Evolutionary conservation across 768 basidiomycete species (phyloP), one percentile per base, ranked within the genome.

Genomic region (Kwoniella europaea): DNA sequence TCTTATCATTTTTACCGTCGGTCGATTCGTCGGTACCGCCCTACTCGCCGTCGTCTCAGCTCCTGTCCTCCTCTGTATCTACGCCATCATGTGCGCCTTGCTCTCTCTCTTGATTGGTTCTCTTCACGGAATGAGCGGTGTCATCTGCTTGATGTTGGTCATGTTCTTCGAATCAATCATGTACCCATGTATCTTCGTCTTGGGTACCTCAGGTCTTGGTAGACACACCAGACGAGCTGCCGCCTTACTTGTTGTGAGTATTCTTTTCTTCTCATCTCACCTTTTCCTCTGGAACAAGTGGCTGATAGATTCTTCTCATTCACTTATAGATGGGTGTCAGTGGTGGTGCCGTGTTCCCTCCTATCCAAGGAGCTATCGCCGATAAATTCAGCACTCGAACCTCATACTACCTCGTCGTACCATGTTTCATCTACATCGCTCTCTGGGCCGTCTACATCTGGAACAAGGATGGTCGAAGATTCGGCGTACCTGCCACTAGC

Each of bases 131-230:
- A 84, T 85, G 63, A 84, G 86, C 4, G 91, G 88, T 43, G 83
- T 91, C 53, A 88, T 85, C 10, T 89, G 87, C 82, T 79, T 91
- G 44, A 91, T 90, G 77, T 78, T 85, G 66, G 83, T 91, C 65
- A 90, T 91, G 86, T 90, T 89, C 86, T 90, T 90, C 79, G 90
- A 91, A 82, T 90, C 89, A n/a, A 75, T 79, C 72, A 77, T 71
- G 72, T 73, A 69, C 69, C 71, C 65, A 20, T 56, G 78, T 41
- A 91, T 91, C 69, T 91, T 90, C 73, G 82, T 83, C 54, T 65
- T 82, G 52, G 77, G 76, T 55, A 83, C 82, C 10, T 71, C 76
- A 58, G 76, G 78, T 58, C 76, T 83, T n/a, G 83, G 83, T 66
- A 77, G 80, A 57, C 81, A 83, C 79, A 83, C 83, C 53, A 74